A percentile compares a stretch with the other conserved stretches of the same genome.
Evolutionary conservation across 2,329 filamentous ascomycete species (phyloP).

Genomic region (Xylariales sp.): DNA sequence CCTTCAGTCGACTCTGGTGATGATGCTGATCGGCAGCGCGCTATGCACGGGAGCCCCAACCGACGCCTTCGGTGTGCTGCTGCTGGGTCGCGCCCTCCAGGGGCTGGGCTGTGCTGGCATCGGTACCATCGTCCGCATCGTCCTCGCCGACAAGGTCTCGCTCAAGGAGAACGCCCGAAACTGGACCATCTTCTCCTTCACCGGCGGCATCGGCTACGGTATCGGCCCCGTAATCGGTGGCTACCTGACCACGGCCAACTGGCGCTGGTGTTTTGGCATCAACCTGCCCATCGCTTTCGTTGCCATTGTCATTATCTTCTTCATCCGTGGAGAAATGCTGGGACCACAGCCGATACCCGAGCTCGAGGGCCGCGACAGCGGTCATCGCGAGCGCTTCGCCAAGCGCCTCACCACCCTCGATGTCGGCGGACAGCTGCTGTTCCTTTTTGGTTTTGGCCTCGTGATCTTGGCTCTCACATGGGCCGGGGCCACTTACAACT

Average conservation of each 20-base stretch:
- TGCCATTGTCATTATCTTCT: constrained; percentile 47
- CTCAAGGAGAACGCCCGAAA: constrained; percentile 58
- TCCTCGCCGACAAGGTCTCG: constrained; percentile 62
- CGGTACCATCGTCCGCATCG: constrained; percentile 54
- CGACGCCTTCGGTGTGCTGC: constrained; percentile 51
- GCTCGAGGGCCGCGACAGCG: constrained; percentile 22
- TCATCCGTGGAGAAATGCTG: constrained; percentile 56
- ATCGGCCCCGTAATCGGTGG: constrained; percentile 60
- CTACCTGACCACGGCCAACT: constrained; percentile 49
- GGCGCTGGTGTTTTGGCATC: constrained; percentile 65
- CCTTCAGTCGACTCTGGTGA: constrained; percentile 51
- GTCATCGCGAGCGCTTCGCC: constrained; percentile 25
- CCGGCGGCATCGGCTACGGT: constrained; percentile 55
- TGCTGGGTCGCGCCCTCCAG: constrained; percentile 60
- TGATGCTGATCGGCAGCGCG: constrained; percentile 56
- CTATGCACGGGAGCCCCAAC: constrained; percentile 55
- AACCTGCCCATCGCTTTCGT: constrained; percentile 52
- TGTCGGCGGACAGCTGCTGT: constrained; percentile 50
- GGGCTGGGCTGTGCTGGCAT: constrained; percentile 59
- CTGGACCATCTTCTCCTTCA: constrained; percentile 56
- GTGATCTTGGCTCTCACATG: constrained; percentile 52
- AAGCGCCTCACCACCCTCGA: constrained; percentile 51
- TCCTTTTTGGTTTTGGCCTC: constrained; percentile 49
- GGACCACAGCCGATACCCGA: constrained; percentile 42
- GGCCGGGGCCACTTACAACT: constrained; percentile 49